Evolutionary conservation across 1,284 basidiomycete species (phyloP).

Genomic region (Pulveroboletus sp.): DNA sequence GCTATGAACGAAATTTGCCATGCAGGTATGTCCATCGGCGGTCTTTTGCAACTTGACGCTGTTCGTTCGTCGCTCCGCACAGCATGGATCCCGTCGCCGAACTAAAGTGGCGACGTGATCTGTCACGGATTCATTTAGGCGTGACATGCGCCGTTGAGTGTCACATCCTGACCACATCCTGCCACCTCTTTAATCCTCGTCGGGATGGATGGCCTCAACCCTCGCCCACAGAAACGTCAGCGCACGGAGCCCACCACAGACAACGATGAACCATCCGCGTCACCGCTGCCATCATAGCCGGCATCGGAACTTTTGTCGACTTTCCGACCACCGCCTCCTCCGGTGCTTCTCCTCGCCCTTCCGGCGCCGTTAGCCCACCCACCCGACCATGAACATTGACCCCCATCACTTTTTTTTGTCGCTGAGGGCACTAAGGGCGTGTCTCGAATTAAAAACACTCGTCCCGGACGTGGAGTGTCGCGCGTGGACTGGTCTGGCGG

Average conservation of each 20-base stretch:
- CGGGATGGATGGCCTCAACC: conserved; percentile 22
- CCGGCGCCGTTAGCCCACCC: conserved; percentile 59
- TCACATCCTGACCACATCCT: conserved; percentile 13
- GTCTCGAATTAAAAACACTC: conserved; percentile 47
- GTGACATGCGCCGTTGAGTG: conserved; percentile 20
- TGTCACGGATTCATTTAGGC: conserved; percentile 29
- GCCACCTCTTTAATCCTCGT: background rate
- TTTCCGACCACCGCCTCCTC: conserved; percentile 40
- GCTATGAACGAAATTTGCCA: background rate
- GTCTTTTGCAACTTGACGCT: background rate
- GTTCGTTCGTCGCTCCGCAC: background rate
- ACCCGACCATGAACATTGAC: conserved; percentile 52
- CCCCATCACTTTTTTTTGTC: conserved; percentile 52
- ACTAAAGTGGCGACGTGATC: conserved; percentile 16
- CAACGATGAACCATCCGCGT: background rate
- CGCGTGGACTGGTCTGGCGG: conserved; percentile 63
- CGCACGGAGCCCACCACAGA: conserved; percentile 14
- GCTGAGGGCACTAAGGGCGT: conserved; percentile 49
- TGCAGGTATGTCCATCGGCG: background rate
- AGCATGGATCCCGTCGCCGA: background rate
- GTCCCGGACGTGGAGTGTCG: conserved; percentile 59
- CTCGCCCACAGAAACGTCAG: conserved; percentile 27
- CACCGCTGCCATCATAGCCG: background rate
- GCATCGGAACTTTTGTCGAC: background rate
- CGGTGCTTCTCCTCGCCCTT: conserved; percentile 53